Conservation (phyloP, 1,284 basidiomycete species). For the Apiotrichum porosum region DNA sequence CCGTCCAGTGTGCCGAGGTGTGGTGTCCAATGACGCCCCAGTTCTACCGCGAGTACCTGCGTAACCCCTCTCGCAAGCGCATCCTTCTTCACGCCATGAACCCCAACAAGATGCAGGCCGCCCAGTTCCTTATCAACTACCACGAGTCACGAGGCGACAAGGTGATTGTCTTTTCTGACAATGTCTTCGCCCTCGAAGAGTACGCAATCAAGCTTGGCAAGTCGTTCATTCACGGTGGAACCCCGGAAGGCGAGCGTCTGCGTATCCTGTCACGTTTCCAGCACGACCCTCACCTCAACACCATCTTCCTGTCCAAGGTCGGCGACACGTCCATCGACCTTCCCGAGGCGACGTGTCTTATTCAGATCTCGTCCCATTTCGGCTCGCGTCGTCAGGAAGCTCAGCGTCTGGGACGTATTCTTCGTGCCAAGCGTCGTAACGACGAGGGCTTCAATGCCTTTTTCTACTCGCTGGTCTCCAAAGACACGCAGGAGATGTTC, state of each 20-base stretch:
- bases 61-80: constrained; percentile 70
- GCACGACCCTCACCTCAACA: constrained; percentile 91
- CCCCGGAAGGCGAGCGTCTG: constrained; percentile 93
- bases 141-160: constrained; percentile 98
- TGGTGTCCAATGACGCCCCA: constrained; percentile 99
- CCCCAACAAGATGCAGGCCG: constrained; percentile 98
- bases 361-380: constrained; percentile 99
- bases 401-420: constrained; percentile 88
- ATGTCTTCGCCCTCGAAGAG: constrained; percentile 93
- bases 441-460: constrained; percentile 99
- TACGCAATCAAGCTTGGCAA: constrained; percentile 93
- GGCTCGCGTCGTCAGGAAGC: constrained; percentile 97
- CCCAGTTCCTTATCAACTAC: constrained; percentile 97
- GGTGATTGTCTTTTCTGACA: constrained; percentile 99
- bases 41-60: constrained; percentile 96
- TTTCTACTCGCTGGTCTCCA: constrained; percentile 98
- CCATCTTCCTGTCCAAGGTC: constrained; percentile 98
- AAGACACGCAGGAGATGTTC: constrained; percentile 99
- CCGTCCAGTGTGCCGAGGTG: constrained; percentile 99
- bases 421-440: constrained; percentile 94
- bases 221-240: constrained; percentile 94
- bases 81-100: constrained; percentile 99
- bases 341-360: constrained; percentile 97
- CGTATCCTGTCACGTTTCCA: constrained; percentile 93
- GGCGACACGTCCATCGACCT: constrained; percentile 99